Evolutionary conservation across 2,329 filamentous ascomycete species (phyloP).

Genomic region (Scytalidium lignicola): DNA sequence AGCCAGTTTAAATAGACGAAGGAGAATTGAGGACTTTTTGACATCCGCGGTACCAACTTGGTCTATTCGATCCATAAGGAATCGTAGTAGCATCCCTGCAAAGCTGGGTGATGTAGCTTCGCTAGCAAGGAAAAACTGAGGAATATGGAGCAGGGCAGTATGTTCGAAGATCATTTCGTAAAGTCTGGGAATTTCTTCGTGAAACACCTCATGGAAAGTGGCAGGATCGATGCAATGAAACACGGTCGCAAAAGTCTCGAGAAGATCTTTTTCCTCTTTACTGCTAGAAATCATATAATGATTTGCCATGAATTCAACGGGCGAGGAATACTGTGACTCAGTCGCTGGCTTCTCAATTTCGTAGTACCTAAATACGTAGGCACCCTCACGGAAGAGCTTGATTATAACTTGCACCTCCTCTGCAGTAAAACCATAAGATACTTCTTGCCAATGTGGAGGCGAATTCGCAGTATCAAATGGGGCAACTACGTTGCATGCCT

Average conservation of each 20-base stretch:
- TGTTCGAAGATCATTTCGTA: conserved; percentile 99
- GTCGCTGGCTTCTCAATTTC: conserved; percentile 74
- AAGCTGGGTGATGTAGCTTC: conserved; percentile 97
- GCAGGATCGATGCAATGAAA: conserved; percentile 98
- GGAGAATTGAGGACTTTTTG: conserved; percentile 84
- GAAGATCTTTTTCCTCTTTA: conserved; percentile 93
- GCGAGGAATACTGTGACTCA: conserved; percentile 71
- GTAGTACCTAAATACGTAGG: conserved; percentile 95
- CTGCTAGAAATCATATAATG: conserved; percentile 91
- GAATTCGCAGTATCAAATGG: conserved; percentile 72
- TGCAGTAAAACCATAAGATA: conserved; percentile 92
- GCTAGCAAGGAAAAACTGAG: conserved; percentile 97
- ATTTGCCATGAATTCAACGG: conserved; percentile 88
- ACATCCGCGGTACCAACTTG: conserved; percentile 90
- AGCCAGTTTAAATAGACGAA: conserved; percentile 93
- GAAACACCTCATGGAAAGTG: conserved; percentile 97
- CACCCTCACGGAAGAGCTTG: conserved; percentile 95
- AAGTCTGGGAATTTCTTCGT: conserved; percentile 91
- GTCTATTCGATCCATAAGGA: conserved; percentile 93
- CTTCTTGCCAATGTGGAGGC: conserved; percentile 88
- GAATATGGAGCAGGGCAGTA: conserved; percentile 86
- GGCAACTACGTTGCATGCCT: conserved; percentile 75
- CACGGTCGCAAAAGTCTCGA: conserved; percentile 96
- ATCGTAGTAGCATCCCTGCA: conserved; percentile 95
- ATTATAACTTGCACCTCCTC: conserved; percentile 96